These are phyloP conservation scores for Zygoascus bituminiphila DNA, from an alignment of 805 yeast species.

Conservation along the genomic window DNA sequence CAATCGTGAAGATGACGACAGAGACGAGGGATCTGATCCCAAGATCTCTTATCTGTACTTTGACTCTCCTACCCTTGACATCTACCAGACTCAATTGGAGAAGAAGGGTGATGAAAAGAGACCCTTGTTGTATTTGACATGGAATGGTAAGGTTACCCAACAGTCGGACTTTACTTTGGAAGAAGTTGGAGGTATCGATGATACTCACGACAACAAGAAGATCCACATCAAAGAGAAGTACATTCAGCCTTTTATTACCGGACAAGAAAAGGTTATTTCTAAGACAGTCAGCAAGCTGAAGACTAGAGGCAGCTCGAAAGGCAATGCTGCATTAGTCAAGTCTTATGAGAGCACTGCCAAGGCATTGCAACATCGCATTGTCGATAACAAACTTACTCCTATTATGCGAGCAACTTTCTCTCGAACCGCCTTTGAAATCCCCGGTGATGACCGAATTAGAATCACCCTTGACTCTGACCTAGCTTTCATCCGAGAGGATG, in stretches of 20 bases:
- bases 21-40: conserved; percentile 49
- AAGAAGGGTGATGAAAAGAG: conserved; percentile 47
- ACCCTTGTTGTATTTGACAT: conserved; percentile 75
- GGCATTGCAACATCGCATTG: conserved; percentile 54
- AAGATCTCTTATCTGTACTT: conserved; percentile 79
- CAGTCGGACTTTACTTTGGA: conserved; percentile 77
- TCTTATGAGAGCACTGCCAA: conserved; percentile 47
- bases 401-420: conserved; percentile 78
- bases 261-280: conserved; percentile 37
- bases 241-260: conserved; percentile 61
- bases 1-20: conserved; percentile 38
- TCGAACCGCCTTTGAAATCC: conserved; percentile 94
- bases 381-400: conserved; percentile 66
- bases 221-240: conserved; percentile 72
- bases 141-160: conserved; percentile 76
- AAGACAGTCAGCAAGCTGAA: conserved; percentile 53
- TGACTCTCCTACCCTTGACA: conserved; percentile 73
- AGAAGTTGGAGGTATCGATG: conserved; percentile 58
- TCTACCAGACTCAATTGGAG: conserved; percentile 76
- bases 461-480: conserved; percentile 86
- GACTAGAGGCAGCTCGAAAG: conserved; percentile 49
- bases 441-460: conserved; percentile 91
- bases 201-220: conserved; percentile 46
- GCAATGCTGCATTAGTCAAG: conserved; percentile 34
- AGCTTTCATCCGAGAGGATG: conserved; percentile 79